Evolutionary conservation across 768 basidiomycete species (phyloP).

Genomic region (Terana coerulea): DNA sequence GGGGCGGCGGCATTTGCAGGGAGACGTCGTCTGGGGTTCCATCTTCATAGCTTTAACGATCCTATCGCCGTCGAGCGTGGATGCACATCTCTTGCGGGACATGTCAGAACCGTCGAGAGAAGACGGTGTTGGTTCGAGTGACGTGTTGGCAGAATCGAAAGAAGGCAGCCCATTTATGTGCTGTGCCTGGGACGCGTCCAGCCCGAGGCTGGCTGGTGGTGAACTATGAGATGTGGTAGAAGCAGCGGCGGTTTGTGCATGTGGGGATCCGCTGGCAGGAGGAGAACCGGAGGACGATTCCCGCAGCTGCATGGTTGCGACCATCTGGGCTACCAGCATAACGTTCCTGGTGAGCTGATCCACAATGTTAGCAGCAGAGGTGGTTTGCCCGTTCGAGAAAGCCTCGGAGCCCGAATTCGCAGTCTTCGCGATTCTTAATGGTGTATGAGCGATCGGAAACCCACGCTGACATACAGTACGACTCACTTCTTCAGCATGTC

Average conservation of each 20-base stretch:
- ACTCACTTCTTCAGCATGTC: conserved; percentile 54
- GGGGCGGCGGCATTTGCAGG: conserved; percentile 20
- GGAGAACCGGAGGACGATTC: conserved; percentile 13
- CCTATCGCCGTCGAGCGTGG: conserved; percentile 42
- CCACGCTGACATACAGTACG: conserved; percentile 9
- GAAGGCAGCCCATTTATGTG: conserved; percentile 21
- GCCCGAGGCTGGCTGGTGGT: conserved; percentile 3
- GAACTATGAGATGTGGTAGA: conserved; percentile 9
- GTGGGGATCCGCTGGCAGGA: conserved; percentile 12
- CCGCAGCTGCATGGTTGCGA: conserved; percentile 22
- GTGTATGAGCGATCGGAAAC: conserved; percentile 16
- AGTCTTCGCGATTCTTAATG: conserved; percentile 23
- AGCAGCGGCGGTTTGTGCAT: conserved; percentile 11
- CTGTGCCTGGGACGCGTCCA: conserved; percentile 15
- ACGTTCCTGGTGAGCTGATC: conserved; percentile 25
- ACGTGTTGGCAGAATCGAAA: conserved; percentile 16
- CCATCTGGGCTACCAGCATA: conserved; percentile 25
- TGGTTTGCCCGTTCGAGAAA: conserved; percentile 24
- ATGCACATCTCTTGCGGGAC: conserved; percentile 49
- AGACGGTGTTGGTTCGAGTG: conserved; percentile 24
- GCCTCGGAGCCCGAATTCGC: conserved; percentile 27
- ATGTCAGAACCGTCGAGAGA: conserved; percentile 34
- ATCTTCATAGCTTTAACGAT: conserved; percentile 45
- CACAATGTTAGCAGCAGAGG: conserved; percentile 23
- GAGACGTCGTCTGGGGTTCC: conserved; percentile 43